A percentile compares a stretch with the other conserved stretches of the same genome.
These are phyloP conservation scores for Colletotrichum cuscutae DNA, from an alignment of 2,329 filamentous ascomycete genomes.

Conservation along the genomic window DNA sequence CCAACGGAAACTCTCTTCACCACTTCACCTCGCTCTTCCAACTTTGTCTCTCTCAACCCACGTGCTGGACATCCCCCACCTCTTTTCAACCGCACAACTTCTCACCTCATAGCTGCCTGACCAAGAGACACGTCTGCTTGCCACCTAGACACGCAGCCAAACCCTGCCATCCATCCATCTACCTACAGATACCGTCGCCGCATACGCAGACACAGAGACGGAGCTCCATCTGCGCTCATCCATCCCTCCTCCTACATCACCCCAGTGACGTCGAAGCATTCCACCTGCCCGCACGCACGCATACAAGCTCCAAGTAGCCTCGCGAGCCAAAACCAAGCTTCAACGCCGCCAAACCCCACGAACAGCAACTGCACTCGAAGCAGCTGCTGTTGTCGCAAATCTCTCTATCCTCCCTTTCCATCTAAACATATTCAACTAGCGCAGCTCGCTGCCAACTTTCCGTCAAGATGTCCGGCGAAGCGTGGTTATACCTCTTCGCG, in stretches of 20 bases:
- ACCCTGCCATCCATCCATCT: neutral
- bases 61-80: neutral
- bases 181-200: neutral
- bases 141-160: neutral
- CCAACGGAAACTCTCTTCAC: neutral
- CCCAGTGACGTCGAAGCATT: conserved; percentile 34
- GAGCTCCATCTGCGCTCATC: neutral
- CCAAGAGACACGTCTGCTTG: conserved; percentile 3
- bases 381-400: neutral
- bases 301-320: conserved; percentile 24
- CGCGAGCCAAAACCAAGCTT: conserved; percentile 3
- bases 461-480: conserved; percentile 88
- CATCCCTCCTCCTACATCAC: conserved; percentile 27
- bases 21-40: neutral
- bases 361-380: conserved; percentile 8
- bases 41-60: neutral
- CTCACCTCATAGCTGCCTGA: neutral
- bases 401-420: neutral
- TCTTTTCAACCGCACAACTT: neutral
- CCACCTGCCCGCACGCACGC: conserved; percentile 25
- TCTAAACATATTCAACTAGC: conserved; percentile 15
- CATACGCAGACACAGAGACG: neutral
- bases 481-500: conserved; percentile 97
- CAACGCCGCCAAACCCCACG: conserved; percentile 1
- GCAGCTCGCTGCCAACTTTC: conserved; percentile 31